phyloP scores from a whole-genome alignment of 805 yeast species.

The Cyberlindnera subsufficiens region DNA sequence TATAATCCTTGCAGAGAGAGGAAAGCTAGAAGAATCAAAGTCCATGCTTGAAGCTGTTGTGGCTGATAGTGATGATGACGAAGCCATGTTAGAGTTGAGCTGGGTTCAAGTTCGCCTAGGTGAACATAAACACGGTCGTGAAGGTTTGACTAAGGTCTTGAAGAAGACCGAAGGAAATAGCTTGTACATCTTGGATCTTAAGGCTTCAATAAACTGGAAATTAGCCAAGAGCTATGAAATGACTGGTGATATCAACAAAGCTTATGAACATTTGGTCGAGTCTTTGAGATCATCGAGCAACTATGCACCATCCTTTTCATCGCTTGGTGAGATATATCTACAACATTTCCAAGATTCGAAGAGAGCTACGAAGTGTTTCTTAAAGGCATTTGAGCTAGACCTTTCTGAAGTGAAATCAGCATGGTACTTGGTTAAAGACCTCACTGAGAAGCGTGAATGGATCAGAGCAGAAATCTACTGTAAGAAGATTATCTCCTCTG shows the following conservation, averaged over 20 bases:
- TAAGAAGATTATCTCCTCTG: slow-evolving; percentile 57
- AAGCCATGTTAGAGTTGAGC: slow-evolving; percentile 63
- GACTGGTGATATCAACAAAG: slow-evolving; percentile 31
- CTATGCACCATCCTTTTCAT: slow-evolving; percentile 75
- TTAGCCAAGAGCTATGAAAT: slow-evolving; percentile 58
- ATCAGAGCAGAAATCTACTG: slow-evolving; percentile 73
- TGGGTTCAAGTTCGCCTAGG: slow-evolving; percentile 70
- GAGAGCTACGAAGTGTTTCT: slow-evolving; percentile 81
- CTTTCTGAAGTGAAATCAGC: slow-evolving; percentile 74
- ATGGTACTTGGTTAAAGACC: slow-evolving; percentile 59
- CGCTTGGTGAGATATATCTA: slow-evolving; percentile 71
- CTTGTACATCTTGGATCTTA: slow-evolving; percentile 43
- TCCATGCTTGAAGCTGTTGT: slow-evolving; percentile 46
- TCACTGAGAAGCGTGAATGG: slow-evolving; percentile 73
- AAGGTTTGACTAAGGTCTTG: slow-evolving; percentile 33
- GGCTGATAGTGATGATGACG: slow-evolving; percentile 44
- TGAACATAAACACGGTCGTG: slow-evolving; percentile 45
- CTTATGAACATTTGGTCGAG: slow-evolving; percentile 53
- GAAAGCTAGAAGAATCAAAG: slow-evolving; percentile 50
- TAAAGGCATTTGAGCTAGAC: slow-evolving; percentile 85
- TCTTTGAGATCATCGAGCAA: slow-evolving; percentile 60
- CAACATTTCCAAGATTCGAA: slow-evolving; percentile 49
- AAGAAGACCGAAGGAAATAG: slow-evolving; percentile 42
- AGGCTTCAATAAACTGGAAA: slow-evolving; percentile 66
- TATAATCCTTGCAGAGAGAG: slow-evolving; percentile 63